Conservation (phyloP, 805 yeast genomes). For the Blastobotrys americana region DNA sequence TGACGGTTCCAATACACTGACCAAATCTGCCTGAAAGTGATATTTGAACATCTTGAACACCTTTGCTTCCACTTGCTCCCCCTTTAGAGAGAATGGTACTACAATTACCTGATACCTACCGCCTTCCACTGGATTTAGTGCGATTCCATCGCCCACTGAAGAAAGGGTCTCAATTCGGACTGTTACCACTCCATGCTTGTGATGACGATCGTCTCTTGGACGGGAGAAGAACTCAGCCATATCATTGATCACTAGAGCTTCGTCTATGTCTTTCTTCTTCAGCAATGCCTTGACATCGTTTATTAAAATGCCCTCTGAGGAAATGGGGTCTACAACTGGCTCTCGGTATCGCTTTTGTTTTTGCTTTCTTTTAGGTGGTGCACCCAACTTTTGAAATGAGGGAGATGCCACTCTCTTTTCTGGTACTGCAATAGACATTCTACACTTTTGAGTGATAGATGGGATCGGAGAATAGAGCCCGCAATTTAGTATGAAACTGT, state of each 20-base stretch:
- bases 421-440: neutral
- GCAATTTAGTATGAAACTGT: too few relatives aligned
- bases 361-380: constrained; percentile 4
- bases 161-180: constrained; percentile 54
- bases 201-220: constrained; percentile 32
- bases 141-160: constrained; percentile 86
- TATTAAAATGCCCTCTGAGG: constrained; percentile 73
- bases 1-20: constrained; percentile 43
- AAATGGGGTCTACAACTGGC: constrained; percentile 63
- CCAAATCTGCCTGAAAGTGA: constrained; percentile 68
- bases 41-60: constrained; percentile 72
- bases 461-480: too few relatives aligned
- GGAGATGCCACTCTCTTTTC: neutral
- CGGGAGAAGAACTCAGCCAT: constrained; percentile 54
- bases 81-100: constrained; percentile 84
- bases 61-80: constrained; percentile 64
- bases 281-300: constrained; percentile 62
- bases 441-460: too few relatives aligned
- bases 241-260: constrained; percentile 48
- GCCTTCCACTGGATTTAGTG: constrained; percentile 37
- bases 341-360: constrained; percentile 43
- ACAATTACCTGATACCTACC: constrained; percentile 46
- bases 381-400: neutral
- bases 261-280: constrained; percentile 35
- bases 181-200: constrained; percentile 47